Percentiles rank a stretch among this genome's conserved stretches.
Conservation (phyloP, 2,329 filamentous ascomycete genomes). For the Chaetomium strumarium region DNA sequence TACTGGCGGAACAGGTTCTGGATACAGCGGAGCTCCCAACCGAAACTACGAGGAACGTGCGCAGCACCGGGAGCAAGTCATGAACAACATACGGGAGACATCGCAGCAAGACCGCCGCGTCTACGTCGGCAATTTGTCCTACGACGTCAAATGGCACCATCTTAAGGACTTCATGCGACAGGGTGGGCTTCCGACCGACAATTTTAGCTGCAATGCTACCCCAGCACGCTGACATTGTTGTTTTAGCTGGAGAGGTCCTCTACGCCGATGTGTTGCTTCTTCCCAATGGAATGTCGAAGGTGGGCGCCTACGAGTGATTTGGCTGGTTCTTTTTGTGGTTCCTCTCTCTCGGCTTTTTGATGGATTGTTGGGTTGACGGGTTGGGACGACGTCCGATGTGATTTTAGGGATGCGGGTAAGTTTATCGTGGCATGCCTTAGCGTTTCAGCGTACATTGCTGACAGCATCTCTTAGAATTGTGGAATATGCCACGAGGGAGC, state of each 20-base stretch:
- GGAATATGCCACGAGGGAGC: conserved; percentile 99
- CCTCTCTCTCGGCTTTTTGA: conserved; percentile 57
- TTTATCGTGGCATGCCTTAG: conserved; percentile 24
- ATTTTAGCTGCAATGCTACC: neutral
- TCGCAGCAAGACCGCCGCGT: conserved; percentile 98
- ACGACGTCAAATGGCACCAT: conserved; percentile 99
- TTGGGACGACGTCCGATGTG: conserved; percentile 83
- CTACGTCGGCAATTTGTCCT: conserved; percentile 97
- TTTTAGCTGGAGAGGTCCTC: conserved; percentile 89
- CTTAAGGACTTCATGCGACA: conserved; percentile 99
- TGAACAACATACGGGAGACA: conserved; percentile 86
- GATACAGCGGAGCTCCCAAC: conserved; percentile 60
- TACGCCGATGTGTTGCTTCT: conserved; percentile 99
- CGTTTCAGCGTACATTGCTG: conserved; percentile 24
- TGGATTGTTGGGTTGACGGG: conserved; percentile 99
- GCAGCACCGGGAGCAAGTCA: conserved; percentile 87
- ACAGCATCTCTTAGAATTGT: conserved; percentile 68
- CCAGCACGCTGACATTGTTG: conserved; percentile 34
- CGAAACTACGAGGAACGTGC: conserved; percentile 80
- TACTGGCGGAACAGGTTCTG: conserved; percentile 63
- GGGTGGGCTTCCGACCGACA: conserved; percentile 56
- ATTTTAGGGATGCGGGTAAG: conserved; percentile 99
- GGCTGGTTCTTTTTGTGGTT: conserved; percentile 78
- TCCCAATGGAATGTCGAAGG: conserved; percentile 99
- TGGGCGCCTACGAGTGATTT: conserved; percentile 90